phyloP scores from a whole-genome alignment of 2,329 filamentous ascomycete species.

The Gremmenia infestans region DNA sequence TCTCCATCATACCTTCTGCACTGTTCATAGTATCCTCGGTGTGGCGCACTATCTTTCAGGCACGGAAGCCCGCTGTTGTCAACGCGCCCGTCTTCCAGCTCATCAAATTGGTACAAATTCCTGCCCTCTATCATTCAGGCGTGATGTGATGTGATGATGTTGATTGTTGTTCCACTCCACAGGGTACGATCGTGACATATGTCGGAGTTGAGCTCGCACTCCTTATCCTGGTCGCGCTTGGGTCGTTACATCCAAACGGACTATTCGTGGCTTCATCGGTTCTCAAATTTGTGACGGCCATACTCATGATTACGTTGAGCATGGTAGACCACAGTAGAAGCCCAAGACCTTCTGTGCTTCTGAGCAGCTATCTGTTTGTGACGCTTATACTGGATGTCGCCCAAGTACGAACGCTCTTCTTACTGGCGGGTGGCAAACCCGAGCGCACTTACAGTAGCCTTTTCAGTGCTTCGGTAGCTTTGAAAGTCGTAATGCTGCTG shows the following conservation, averaged over 20 bases:
- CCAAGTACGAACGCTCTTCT: slow-evolving; percentile 11
- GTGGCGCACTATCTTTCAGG: background rate
- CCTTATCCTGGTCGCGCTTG: background rate
- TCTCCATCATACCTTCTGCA: slow-evolving; percentile 5
- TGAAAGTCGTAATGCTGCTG: slow-evolving; percentile 14
- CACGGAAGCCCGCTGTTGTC: background rate
- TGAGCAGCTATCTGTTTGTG: slow-evolving; percentile 10
- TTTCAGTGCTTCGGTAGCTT: slow-evolving; percentile 5
- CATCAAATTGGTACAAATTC: background rate
- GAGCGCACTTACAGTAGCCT: slow-evolving; percentile 1
- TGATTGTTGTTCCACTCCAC: background rate
- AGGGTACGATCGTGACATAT: background rate
- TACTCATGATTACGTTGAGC: slow-evolving; percentile 3
- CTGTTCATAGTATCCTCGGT: slow-evolving; percentile 4
- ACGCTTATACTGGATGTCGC: slow-evolving; percentile 9
- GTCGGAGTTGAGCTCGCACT: slow-evolving; percentile 1
- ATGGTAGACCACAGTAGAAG: slow-evolving; percentile 11
- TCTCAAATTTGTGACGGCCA: background rate
- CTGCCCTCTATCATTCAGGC: background rate
- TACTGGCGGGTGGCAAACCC: background rate
- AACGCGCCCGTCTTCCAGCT: background rate
- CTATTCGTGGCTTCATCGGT: background rate
- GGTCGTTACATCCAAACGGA: slow-evolving; percentile 17
- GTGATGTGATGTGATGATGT: background rate
- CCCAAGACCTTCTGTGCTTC: slow-evolving; percentile 9